Conservation (phyloP, 495 filamentous ascomycete genomes). For the Penicillium daleae region DNA sequence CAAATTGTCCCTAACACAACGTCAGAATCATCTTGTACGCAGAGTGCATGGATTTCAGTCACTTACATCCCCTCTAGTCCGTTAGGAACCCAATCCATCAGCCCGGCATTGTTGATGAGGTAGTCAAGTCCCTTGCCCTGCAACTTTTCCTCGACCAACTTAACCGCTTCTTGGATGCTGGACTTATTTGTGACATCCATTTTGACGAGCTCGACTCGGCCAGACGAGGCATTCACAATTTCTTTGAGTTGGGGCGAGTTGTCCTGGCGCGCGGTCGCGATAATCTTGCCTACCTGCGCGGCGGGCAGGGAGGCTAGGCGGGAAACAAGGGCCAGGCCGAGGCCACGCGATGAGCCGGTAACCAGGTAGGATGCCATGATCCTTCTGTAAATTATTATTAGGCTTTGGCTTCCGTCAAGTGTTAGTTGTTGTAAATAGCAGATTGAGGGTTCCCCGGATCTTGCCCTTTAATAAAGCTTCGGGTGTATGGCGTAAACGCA, state of each 20-base stretch:
- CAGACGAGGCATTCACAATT: slow-evolving; percentile 21
- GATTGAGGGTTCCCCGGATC: background rate
- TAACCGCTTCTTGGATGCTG: slow-evolving; percentile 46
- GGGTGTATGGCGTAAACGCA: background rate
- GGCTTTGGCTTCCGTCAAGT: background rate
- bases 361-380: slow-evolving; percentile 35
- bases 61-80: slow-evolving; percentile 42
- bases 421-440: background rate
- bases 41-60: too few species aligned
- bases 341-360: slow-evolving; percentile 55
- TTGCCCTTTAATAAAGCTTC: background rate
- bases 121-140: slow-evolving; percentile 52
- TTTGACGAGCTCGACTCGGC: slow-evolving; percentile 48
- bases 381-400: slow-evolving; percentile 1
- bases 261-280: slow-evolving; percentile 41
- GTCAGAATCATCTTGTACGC: background rate
- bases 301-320: slow-evolving; percentile 32
- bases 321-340: slow-evolving; percentile 55
- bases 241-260: slow-evolving; percentile 34
- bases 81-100: slow-evolving; percentile 23
- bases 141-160: slow-evolving; percentile 37
- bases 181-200: slow-evolving; percentile 49
- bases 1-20: slow-evolving; percentile 36
- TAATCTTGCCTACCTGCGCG: slow-evolving; percentile 38
- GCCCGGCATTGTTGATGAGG: slow-evolving; percentile 57